Evolutionary conservation across 1,284 basidiomycete genomes (phyloP).

Genomic region (Ceratorhiza oryzae-sativae): DNA sequence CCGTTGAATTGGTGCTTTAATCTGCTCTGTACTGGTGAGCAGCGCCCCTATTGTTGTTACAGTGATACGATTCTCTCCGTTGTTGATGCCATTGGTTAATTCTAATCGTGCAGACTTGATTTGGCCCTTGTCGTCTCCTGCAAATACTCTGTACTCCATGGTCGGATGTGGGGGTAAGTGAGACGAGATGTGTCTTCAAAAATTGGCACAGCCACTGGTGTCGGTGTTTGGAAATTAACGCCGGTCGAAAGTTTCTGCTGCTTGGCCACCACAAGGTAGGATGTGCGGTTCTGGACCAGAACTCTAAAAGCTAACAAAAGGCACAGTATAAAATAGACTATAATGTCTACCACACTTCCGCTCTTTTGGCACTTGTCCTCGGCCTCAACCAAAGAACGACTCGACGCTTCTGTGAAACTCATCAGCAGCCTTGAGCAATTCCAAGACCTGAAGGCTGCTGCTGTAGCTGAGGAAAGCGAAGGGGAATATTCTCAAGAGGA

Average conservation of each 20-base stretch:
- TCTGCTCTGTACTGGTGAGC: neutral
- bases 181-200: neutral
- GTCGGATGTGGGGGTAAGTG: neutral
- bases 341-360: slow-evolving; percentile 83
- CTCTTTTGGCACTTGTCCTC: slow-evolving; percentile 97
- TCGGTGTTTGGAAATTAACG: slow-evolving; percentile 31
- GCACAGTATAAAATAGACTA: neutral
- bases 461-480: slow-evolving; percentile 52
- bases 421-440: slow-evolving; percentile 81
- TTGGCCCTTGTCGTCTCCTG: slow-evolving; percentile 43
- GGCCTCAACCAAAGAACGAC: slow-evolving; percentile 74
- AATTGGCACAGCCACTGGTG: slow-evolving; percentile 33
- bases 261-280: slow-evolving; percentile 19
- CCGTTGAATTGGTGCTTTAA: slow-evolving; percentile 11
- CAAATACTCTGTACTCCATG: slow-evolving; percentile 34
- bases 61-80: slow-evolving; percentile 5
- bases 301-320: slow-evolving; percentile 2
- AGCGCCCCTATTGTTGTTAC: neutral
- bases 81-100: neutral
- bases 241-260: slow-evolving; percentile 27
- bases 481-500: slow-evolving; percentile 52
- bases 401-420: slow-evolving; percentile 88
- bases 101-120: slow-evolving; percentile 39
- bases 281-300: neutral
- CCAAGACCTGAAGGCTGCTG: slow-evolving; percentile 63